A percentile compares a stretch with the other conserved stretches of the same genome.
Conservation (phyloP, 176 grass and related monocot genomes). For the Lolium multiflorum region DNA sequence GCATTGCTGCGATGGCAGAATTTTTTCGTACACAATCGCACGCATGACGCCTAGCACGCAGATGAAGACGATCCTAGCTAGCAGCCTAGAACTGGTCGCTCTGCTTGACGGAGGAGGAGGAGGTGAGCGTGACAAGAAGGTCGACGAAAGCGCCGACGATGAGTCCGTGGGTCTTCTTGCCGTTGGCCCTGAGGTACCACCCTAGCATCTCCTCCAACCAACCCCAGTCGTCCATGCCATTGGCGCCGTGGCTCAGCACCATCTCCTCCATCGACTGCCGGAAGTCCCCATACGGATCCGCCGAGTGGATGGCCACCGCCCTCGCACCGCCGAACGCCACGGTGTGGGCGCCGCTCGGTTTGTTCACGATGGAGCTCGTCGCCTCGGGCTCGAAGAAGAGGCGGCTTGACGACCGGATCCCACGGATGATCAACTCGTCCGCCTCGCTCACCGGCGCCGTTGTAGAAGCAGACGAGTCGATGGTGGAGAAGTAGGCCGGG, state of each 20-base stretch:
- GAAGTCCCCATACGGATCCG: conserved; percentile 76
- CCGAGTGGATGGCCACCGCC: conserved; percentile 69
- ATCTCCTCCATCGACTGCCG: conserved; percentile 89
- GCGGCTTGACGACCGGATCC: conserved; percentile 37
- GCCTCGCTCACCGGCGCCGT: not conserved
- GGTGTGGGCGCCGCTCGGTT: not conserved
- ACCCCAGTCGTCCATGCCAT: conserved; percentile 51
- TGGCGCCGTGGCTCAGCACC: conserved; percentile 58
- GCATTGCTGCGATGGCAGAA: too few species aligned
- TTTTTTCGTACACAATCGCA: too few species aligned
- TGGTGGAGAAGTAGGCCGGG: conserved; percentile 34
- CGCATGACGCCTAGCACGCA: too few species aligned
- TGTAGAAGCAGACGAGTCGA: not conserved
- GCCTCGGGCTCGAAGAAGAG: conserved; percentile 24
- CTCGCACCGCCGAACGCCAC: conserved; percentile 60
- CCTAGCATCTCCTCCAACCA: conserved; percentile 90
- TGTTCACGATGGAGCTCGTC: not conserved
- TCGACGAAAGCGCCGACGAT: conserved; percentile 86
- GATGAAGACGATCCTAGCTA: too few species aligned
- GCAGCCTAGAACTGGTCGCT: not conserved
- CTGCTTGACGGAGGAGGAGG: conserved; percentile 28
- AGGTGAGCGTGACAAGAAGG: conserved; percentile 59
- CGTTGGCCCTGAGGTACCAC: conserved; percentile 86
- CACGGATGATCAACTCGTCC: conserved; percentile 48
- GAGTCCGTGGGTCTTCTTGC: conserved; percentile 67